Percentiles rank a stretch among this genome's conserved stretches.
Conservation (phyloP, 1,139 yeast genomes). For the Arxiozyma bovina region DNA sequence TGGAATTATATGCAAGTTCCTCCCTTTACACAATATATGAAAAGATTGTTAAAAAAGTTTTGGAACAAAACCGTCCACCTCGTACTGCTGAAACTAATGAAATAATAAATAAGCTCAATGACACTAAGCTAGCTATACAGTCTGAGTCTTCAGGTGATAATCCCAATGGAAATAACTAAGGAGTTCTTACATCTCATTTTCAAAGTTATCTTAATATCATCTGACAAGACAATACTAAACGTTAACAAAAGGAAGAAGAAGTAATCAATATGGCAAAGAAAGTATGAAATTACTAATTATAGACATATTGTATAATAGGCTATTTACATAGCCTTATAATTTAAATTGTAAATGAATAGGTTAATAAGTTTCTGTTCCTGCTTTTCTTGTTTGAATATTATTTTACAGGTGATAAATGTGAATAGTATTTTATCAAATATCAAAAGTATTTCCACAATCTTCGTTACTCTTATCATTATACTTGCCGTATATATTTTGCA, state of each 20-base stretch:
- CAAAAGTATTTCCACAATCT: neutral
- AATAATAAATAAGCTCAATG: neutral
- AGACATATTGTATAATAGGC: neutral
- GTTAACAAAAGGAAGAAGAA: neutral
- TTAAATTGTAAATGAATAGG: neutral
- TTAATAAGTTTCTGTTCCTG: neutral
- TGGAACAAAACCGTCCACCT: conserved; percentile 19
- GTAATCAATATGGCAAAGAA: neutral
- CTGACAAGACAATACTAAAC: neutral
- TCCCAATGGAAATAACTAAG: neutral
- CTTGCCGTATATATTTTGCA: neutral
- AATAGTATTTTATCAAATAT: neutral
- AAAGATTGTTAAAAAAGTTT: conserved; percentile 40
- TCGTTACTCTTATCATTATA: neutral
- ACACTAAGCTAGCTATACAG: neutral
- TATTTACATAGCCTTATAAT: neutral
- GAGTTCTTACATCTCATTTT: neutral
- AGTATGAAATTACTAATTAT: neutral
- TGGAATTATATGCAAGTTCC: conserved; percentile 35
- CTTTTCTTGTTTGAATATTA: too few relatives aligned
- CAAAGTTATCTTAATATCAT: too few relatives aligned
- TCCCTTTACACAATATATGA: conserved; percentile 43
- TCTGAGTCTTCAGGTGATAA: neutral
- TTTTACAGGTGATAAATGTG: too few relatives aligned
- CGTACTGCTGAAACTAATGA: conserved; percentile 1